These are phyloP conservation scores for Lactifluus piperatus DNA, from an alignment of 768 basidiomycete genomes.

Conservation along the genomic window DNA sequence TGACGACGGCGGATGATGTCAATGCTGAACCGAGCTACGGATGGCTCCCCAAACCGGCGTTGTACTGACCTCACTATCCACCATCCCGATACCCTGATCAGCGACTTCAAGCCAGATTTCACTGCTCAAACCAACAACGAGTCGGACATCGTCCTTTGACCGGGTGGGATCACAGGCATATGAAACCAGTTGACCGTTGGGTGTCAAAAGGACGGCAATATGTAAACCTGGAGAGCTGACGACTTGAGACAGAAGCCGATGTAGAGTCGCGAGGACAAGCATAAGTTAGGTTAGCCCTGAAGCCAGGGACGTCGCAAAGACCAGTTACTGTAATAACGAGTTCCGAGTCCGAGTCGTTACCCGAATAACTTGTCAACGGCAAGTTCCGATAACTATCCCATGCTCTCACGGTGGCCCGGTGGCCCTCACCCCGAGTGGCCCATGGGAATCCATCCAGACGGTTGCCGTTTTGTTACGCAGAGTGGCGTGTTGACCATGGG, in stretches of 20 bases:
- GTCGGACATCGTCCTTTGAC: conserved; percentile 65
- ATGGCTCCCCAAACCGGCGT: neutral
- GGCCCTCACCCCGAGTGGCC: too few species aligned
- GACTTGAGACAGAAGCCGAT: conserved; percentile 54
- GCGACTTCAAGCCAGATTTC: conserved; percentile 75
- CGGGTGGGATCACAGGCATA: conserved; percentile 46
- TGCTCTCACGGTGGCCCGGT: neutral
- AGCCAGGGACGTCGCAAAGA: neutral
- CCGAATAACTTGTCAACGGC: neutral
- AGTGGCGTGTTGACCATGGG: neutral
- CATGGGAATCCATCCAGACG: too few species aligned
- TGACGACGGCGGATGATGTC: neutral
- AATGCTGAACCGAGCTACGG: neutral
- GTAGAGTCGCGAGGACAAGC: conserved; percentile 62
- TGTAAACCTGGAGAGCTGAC: conserved; percentile 54
- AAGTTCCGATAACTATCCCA: neutral
- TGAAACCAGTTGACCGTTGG: conserved; percentile 66
- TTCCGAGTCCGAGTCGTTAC: neutral
- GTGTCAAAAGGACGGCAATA: conserved; percentile 62
- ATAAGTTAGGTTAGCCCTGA: conserved; percentile 30
- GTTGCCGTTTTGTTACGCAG: too few species aligned
- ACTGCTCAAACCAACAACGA: conserved; percentile 60
- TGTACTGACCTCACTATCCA: conserved; percentile 64
- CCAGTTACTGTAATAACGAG: too few species aligned
- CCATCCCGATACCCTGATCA: conserved; percentile 58